phyloP scores from a whole-genome alignment of 306 rosid species.

The Prunus fruticosa region DNA sequence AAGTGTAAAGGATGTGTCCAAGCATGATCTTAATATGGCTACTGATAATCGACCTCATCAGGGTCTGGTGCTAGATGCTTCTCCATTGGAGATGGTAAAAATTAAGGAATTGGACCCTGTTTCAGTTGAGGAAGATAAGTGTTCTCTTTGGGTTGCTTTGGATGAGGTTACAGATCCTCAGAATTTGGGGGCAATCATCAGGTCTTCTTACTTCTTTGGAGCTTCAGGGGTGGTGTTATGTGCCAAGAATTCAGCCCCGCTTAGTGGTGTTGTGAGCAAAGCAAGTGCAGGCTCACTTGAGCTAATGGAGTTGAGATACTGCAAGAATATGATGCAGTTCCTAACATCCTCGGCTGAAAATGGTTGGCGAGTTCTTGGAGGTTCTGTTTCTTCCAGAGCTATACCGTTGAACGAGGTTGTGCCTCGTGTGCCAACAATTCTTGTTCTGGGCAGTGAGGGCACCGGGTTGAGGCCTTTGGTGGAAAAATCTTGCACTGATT shows the following conservation, averaged over 20 bases:
- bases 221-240: slow-evolving; percentile 87
- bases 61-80: slow-evolving; percentile 87
- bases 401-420: slow-evolving; percentile 57
- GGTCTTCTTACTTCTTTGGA: slow-evolving; percentile 89
- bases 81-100: slow-evolving; percentile 87
- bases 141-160: slow-evolving; percentile 86
- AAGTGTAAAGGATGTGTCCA: slow-evolving; percentile 61
- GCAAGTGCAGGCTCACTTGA: slow-evolving; percentile 97
- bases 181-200: slow-evolving; percentile 86
- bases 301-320: slow-evolving; percentile 82
- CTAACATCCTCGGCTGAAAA: slow-evolving; percentile 79
- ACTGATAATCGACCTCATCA: slow-evolving; percentile 95
- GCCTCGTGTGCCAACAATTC: slow-evolving; percentile 73
- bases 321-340: slow-evolving; percentile 97
- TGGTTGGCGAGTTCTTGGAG: slow-evolving; percentile 91
- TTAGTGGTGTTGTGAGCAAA: slow-evolving; percentile 93
- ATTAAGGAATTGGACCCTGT: slow-evolving; percentile 66
- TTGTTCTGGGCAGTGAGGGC: slow-evolving; percentile 94
- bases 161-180: slow-evolving; percentile 98
- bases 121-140: slow-evolving; percentile 58
- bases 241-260: slow-evolving; percentile 89
- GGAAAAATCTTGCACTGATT: slow-evolving; percentile 85
- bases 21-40: slow-evolving; percentile 95
- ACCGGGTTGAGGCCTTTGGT: slow-evolving; percentile 94
- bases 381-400: slow-evolving; percentile 75